A percentile compares a stretch with the other conserved stretches of the same genome.
phyloP scores from a whole-genome alignment of 75 land plant genomes.

The Pseudotsuga menziesii region DNA sequence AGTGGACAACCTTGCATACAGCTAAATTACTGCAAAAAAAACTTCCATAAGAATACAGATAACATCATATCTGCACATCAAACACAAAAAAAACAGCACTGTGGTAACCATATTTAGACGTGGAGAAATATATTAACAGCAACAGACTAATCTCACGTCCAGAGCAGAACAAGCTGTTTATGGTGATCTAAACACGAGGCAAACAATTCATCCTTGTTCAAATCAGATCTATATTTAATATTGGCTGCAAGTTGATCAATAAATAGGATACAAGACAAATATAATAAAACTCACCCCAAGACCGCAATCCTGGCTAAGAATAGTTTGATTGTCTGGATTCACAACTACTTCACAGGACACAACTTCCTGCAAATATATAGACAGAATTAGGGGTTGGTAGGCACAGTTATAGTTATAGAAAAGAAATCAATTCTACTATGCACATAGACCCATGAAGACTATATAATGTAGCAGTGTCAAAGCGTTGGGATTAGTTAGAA shows the following conservation, averaged over 20 bases:
- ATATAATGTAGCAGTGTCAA: too few relatives aligned
- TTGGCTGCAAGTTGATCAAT: background rate
- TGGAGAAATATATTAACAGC: background rate
- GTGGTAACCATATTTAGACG: background rate
- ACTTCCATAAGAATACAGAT: background rate
- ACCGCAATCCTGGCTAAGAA: constrained; percentile 1
- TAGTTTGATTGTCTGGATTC: constrained; percentile 1
- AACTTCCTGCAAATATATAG: constrained; percentile 3
- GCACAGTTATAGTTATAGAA: background rate
- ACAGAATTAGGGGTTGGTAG: background rate
- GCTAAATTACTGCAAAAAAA: background rate
- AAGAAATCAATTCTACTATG: background rate
- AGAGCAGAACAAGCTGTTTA: background rate
- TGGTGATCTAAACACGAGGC: background rate
- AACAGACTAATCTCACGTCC: background rate
- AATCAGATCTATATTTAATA: background rate
- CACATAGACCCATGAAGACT: background rate
- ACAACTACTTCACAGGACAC: constrained; percentile 1
- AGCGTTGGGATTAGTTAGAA: too few relatives aligned
- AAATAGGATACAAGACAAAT: background rate
- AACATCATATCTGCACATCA: background rate
- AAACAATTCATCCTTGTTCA: background rate
- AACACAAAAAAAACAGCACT: background rate
- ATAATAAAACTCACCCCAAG: background rate
- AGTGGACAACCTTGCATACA: background rate